These are phyloP conservation scores for Eudorina sp. DNA, from an alignment of 139 green algal species.

Conservation along the genomic window DNA sequence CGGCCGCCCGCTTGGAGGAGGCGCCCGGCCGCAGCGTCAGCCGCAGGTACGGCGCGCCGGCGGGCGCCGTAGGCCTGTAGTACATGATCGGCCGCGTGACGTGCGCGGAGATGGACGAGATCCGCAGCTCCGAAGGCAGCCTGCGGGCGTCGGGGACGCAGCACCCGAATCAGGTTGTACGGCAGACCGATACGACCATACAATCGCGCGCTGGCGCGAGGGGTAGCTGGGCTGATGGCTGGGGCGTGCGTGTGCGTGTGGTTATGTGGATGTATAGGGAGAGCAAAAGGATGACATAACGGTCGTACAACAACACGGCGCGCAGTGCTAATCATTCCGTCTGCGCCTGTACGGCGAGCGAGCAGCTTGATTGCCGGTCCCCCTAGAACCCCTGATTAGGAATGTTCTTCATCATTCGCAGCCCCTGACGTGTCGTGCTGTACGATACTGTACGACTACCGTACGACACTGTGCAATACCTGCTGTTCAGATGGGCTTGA, in stretches of 20 bases:
- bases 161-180: background rate
- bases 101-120: constrained; percentile 56
- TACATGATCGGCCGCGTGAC: constrained; percentile 72
- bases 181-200: background rate
- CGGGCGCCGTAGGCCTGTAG: constrained; percentile 68
- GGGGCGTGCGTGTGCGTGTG: background rate
- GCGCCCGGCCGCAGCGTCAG: constrained; percentile 31
- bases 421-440: background rate
- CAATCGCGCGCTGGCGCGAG: background rate
- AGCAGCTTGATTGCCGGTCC: too few species aligned
- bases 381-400: background rate
- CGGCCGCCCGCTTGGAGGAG: background rate
- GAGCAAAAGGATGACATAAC: background rate
- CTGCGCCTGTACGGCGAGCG: too few species aligned
- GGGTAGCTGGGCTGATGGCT: background rate
- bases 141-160: constrained; percentile 23
- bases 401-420: background rate
- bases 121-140: constrained; percentile 52
- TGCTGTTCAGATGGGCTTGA: background rate
- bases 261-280: background rate
- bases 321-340: background rate
- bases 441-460: background rate
- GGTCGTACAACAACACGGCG: background rate
- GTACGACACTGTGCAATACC: background rate
- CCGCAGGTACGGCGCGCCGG: constrained; percentile 51